These are phyloP conservation scores for Leccinum variicolor DNA, from an alignment of 768 basidiomycete species.

Conservation along the genomic window DNA sequence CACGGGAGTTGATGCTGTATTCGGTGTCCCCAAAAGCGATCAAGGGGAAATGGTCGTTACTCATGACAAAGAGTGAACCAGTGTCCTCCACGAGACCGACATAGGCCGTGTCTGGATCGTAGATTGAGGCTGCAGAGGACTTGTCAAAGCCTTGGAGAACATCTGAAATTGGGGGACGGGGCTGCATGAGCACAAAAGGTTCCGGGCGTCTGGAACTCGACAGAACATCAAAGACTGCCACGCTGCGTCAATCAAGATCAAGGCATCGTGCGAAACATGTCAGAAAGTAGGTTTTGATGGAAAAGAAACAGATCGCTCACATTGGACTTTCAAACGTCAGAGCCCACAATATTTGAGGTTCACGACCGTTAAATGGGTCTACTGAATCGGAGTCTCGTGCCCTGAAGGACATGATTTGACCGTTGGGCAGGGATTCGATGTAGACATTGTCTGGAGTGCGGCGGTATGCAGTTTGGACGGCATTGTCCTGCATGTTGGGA, in stretches of 20 bases:
- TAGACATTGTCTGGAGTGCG: conserved; percentile 78
- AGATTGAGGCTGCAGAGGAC: conserved; percentile 34
- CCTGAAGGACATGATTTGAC: conserved; percentile 75
- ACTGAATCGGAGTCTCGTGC: conserved; percentile 28
- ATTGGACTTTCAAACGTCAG: conserved; percentile 60
- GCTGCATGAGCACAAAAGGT: conserved; percentile 86
- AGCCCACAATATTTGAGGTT: conserved; percentile 54
- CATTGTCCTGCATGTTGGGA: conserved; percentile 83
- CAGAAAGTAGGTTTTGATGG: not conserved
- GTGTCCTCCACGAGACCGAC: conserved; percentile 74
- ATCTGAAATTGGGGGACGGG: conserved; percentile 70
- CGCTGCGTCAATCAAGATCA: conserved; percentile 39
- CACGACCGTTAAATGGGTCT: conserved; percentile 29
- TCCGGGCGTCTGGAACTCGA: conserved; percentile 42
- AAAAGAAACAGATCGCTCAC: conserved; percentile 39
- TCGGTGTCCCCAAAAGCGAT: conserved; percentile 64
- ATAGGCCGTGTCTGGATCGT: conserved; percentile 61
- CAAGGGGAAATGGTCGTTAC: conserved; percentile 75
- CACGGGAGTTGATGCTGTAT: conserved; percentile 28
- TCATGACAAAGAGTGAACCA: conserved; percentile 82
- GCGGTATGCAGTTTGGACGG: conserved; percentile 68
- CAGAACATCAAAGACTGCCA: conserved; percentile 80
- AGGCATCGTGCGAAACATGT: not conserved
- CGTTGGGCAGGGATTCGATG: conserved; percentile 76
- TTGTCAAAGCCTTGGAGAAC: conserved; percentile 53